These are phyloP conservation scores for Alternaria gaisen DNA, from an alignment of 2,329 filamentous ascomycete species.

Conservation along the genomic window DNA sequence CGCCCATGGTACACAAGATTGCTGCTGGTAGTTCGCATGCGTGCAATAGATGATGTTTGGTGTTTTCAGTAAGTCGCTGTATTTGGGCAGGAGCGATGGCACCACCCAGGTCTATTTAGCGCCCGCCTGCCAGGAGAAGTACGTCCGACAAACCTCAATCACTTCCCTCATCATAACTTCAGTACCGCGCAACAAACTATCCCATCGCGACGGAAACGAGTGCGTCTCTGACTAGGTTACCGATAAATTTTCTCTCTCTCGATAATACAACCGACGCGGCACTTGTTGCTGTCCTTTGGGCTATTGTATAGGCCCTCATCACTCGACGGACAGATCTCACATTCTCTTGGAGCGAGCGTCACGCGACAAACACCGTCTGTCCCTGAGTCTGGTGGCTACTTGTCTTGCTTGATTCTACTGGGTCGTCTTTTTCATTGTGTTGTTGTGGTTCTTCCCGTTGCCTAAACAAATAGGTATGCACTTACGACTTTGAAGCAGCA, in stretches of 20 bases:
- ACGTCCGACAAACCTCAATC: not conserved
- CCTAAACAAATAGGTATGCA: not conserved
- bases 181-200: not conserved
- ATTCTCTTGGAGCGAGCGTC: not conserved
- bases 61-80: not conserved
- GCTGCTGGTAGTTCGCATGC: not conserved
- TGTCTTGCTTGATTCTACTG: not conserved
- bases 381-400: not conserved
- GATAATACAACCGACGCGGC: not conserved
- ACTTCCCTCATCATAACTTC: not conserved
- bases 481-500: not conserved
- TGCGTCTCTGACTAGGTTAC: too few species aligned
- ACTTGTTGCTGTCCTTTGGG: not conserved
- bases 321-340: not conserved
- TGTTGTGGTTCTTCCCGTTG: not conserved
- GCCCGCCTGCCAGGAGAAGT: not conserved
- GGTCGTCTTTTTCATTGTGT: not conserved
- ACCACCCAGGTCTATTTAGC: not conserved
- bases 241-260: not conserved
- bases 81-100: not conserved
- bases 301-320: not conserved
- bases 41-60: not conserved
- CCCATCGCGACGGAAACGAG: not conserved
- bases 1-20: too few species aligned
- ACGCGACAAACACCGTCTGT: not conserved